These are phyloP conservation scores for Globisporangium perplexum DNA, from an alignment of 352 stramenopile genomes.

Conservation along the genomic window DNA sequence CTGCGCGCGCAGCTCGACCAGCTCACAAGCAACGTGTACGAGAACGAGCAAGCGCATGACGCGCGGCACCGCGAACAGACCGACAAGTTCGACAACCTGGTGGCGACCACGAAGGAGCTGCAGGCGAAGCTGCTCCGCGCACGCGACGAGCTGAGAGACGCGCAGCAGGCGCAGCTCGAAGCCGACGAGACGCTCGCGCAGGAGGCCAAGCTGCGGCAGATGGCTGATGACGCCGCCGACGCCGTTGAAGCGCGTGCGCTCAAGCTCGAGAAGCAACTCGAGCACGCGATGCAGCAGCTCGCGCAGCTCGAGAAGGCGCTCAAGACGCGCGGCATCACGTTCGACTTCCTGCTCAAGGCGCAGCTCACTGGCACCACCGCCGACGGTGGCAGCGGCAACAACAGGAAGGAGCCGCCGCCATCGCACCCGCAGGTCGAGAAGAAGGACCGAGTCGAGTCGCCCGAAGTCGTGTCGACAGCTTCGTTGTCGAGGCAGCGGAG, in stretches of 20 bases:
- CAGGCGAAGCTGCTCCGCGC: conserved; percentile 24
- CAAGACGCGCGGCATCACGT: conserved; percentile 54
- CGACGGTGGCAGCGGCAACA: conserved; percentile 13
- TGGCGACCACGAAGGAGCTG: conserved; percentile 22
- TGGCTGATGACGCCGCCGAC: conserved; percentile 40
- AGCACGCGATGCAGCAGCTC: conserved; percentile 22
- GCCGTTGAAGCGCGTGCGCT: conserved; percentile 31
- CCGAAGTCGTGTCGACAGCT: neutral
- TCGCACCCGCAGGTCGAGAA: neutral
- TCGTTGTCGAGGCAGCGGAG: conserved; percentile 2
- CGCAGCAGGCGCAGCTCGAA: conserved; percentile 20
- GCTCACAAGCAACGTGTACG: conserved; percentile 17
- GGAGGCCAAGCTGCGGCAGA: conserved; percentile 33
- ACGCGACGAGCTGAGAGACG: conserved; percentile 20
- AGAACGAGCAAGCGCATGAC: conserved; percentile 17
- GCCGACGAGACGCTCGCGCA: conserved; percentile 31
- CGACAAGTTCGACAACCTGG: conserved; percentile 19
- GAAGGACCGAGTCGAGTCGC: conserved; percentile 4
- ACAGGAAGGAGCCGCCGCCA: conserved; percentile 6
- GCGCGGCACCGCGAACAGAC: conserved; percentile 16
- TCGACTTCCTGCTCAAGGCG: conserved; percentile 49
- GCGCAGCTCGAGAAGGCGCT: conserved; percentile 39
- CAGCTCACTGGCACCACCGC: neutral
- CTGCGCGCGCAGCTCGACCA: conserved; percentile 21
- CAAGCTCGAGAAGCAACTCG: conserved; percentile 29